These are phyloP conservation scores for Tranzscheliella williamsii DNA, from an alignment of 1,284 basidiomycete genomes.

Conservation along the genomic window DNA sequence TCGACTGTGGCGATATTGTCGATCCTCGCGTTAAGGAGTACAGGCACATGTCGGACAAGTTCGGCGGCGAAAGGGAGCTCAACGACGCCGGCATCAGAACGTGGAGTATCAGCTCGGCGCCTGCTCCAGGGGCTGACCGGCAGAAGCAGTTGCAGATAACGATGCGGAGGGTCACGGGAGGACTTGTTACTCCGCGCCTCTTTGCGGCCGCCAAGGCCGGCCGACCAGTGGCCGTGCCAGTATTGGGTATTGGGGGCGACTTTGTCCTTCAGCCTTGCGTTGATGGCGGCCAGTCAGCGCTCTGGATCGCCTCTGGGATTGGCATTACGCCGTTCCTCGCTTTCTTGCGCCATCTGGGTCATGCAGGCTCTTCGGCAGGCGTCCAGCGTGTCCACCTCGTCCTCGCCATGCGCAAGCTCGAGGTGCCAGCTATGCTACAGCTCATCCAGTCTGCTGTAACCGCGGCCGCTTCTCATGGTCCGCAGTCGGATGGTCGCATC, in stretches of 20 bases:
- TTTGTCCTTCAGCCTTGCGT: conserved; percentile 1
- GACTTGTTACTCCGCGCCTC: conserved; percentile 17
- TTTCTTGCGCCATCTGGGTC: conserved; percentile 1
- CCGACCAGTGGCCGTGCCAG: conserved; percentile 3
- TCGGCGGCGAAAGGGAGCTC: conserved; percentile 28
- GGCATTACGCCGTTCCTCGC: conserved; percentile 24
- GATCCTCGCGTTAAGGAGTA: conserved; percentile 19
- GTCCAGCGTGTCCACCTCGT: conserved; percentile 13
- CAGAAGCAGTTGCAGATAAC: conserved; percentile 10
- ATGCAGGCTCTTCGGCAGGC: neutral
- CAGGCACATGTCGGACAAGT: conserved; percentile 32
- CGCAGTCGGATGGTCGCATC: no score
- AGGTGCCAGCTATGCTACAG: conserved; percentile 7
- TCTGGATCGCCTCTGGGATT: conserved; percentile 16
- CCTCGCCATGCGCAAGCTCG: conserved; percentile 10
- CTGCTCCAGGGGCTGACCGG: neutral
- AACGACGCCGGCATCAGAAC: conserved; percentile 28
- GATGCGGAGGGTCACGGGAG: conserved; percentile 12
- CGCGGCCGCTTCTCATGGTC: no score
- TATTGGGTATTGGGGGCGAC: conserved; percentile 20
- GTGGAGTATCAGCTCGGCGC: conserved; percentile 32
- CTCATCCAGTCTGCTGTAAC: conserved; percentile 2
- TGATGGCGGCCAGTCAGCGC: neutral
- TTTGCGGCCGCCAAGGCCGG: conserved; percentile 4
- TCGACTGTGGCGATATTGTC: conserved; percentile 19